Percentiles rank a stretch among this genome's conserved stretches.
phyloP scores from a whole-genome alignment of 2,329 filamentous ascomycete species.

The Cordyceps farinosa region DNA sequence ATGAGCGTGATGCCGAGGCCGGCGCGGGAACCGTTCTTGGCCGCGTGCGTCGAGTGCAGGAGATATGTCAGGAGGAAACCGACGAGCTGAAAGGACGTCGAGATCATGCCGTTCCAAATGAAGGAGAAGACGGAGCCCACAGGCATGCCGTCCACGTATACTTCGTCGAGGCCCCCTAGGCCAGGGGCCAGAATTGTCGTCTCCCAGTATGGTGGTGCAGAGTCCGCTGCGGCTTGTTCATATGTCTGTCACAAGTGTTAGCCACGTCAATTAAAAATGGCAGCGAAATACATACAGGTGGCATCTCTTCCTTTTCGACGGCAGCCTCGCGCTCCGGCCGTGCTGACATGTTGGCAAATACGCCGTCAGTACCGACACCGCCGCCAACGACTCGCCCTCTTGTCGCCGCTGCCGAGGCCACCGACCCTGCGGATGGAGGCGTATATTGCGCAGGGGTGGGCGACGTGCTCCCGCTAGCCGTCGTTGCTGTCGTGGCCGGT shows the following conservation, averaged over 20 bases:
- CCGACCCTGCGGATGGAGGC: slow-evolving; percentile 32
- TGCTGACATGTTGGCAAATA: slow-evolving; percentile 91
- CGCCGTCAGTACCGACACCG: slow-evolving; percentile 81
- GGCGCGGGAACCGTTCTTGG: slow-evolving; percentile 93
- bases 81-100: slow-evolving; percentile 93
- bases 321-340: slow-evolving; percentile 78
- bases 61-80: slow-evolving; percentile 98
- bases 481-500: slow-evolving; percentile 34
- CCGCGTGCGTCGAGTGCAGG: slow-evolving; percentile 94
- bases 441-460: slow-evolving; percentile 23
- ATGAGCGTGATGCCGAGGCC: slow-evolving; percentile 93
- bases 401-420: slow-evolving; percentile 29
- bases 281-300: slow-evolving; percentile 65
- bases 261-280: not conserved
- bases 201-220: slow-evolving; percentile 97
- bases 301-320: slow-evolving; percentile 73
- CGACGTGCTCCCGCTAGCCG: slow-evolving; percentile 10
- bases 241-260: slow-evolving; percentile 65
- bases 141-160: slow-evolving; percentile 94
- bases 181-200: slow-evolving; percentile 95
- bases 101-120: slow-evolving; percentile 93
- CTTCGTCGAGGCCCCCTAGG: slow-evolving; percentile 84
- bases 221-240: slow-evolving; percentile 95
- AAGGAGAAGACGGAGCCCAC: slow-evolving; percentile 86
- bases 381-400: slow-evolving; percentile 57